These are phyloP conservation scores for Syzygium malaccense DNA, from an alignment of 441 rosid species.

Conservation along the genomic window DNA sequence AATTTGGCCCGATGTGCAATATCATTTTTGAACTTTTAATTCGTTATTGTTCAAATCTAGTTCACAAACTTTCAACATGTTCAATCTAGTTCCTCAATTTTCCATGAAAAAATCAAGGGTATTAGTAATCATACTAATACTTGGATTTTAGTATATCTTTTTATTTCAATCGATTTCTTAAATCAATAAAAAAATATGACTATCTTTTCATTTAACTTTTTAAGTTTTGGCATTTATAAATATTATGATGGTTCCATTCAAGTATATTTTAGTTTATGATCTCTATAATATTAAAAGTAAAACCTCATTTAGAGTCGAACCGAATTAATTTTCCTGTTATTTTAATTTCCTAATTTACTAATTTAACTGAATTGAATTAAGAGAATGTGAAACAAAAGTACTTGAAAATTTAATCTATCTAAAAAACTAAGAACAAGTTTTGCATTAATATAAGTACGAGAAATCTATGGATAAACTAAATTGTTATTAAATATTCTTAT, in stretches of 20 bases:
- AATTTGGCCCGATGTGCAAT: not conserved
- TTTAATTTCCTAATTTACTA: not conserved
- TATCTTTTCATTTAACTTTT: not conserved
- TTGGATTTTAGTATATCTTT: not conserved
- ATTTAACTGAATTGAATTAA: not conserved
- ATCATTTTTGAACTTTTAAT: not conserved
- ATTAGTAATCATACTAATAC: not conserved
- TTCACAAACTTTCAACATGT: not conserved
- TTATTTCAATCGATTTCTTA: not conserved
- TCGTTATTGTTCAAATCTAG: not conserved
- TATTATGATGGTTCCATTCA: not conserved
- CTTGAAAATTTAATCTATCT: not conserved
- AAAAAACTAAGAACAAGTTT: not conserved
- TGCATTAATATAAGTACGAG: not conserved
- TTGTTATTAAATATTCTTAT: not conserved
- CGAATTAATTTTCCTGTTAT: not conserved
- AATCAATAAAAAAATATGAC: not conserved
- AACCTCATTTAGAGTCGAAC: not conserved
- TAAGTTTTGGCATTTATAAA: not conserved
- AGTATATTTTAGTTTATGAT: not conserved
- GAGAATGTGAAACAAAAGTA: not conserved
- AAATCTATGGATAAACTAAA: not conserved
- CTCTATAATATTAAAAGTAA: not conserved
- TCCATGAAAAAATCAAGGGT: not conserved
- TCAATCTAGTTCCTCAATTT: not conserved